Conservation (phyloP, 371 early-diverging fungal species). For the Syncephalis fuscata region DNA sequence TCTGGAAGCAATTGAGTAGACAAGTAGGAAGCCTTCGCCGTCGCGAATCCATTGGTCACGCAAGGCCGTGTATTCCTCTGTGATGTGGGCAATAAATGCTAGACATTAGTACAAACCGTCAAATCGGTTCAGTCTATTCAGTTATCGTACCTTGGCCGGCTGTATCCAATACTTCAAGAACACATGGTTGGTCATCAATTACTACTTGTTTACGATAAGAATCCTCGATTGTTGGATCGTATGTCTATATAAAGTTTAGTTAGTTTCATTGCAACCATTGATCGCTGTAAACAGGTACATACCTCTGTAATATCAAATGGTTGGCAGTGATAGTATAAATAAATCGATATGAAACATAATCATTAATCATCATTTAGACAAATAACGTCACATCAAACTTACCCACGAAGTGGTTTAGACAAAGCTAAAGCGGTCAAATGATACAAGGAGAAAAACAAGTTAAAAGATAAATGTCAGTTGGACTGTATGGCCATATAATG, state of each 20-base stretch:
- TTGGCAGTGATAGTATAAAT: neutral
- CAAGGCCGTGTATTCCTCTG: constrained; percentile 65
- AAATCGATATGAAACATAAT: neutral
- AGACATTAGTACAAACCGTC: constrained; percentile 38
- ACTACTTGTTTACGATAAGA: constrained; percentile 91
- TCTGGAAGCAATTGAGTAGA: constrained; percentile 76
- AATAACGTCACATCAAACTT: neutral
- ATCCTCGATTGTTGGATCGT: constrained; percentile 95
- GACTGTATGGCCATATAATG: too few relatives aligned
- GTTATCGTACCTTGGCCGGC: constrained; percentile 67
- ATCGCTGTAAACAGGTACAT: too few relatives aligned
- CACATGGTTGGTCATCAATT: constrained; percentile 87
- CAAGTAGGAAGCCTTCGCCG: constrained; percentile 80
- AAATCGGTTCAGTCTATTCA: constrained; percentile 29
- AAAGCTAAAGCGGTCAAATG: constrained; percentile 5
- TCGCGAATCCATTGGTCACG: constrained; percentile 91
- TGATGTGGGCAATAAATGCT: constrained; percentile 4
- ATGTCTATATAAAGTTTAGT: constrained; percentile 33
- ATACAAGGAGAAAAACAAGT: neutral
- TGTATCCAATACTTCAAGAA: constrained; percentile 88
- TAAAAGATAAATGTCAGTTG: neutral
- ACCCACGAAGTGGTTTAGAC: constrained; percentile 14
- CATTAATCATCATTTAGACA: neutral
- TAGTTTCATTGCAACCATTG: too few relatives aligned
- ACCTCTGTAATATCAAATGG: neutral